Evolutionary conservation across 1,284 basidiomycete genomes (phyloP).

Genomic region (Takashimella koratensis): DNA sequence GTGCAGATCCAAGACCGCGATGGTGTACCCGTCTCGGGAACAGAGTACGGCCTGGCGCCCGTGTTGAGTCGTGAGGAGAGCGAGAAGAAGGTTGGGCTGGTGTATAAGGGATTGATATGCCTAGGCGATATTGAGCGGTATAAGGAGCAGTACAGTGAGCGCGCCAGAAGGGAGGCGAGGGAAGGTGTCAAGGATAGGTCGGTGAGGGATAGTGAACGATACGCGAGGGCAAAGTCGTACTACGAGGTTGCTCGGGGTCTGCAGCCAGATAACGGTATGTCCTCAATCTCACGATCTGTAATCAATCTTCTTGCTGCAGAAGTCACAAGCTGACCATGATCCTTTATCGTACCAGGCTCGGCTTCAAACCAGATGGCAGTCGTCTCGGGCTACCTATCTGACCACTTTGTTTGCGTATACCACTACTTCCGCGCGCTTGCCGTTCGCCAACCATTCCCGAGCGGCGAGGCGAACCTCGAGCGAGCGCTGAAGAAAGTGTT

Average conservation of each 20-base stretch:
- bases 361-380: constrained; percentile 95
- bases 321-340: neutral
- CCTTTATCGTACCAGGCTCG: constrained; percentile 68
- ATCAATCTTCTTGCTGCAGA: too few relatives aligned
- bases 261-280: constrained; percentile 62
- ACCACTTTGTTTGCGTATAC: constrained; percentile 73
- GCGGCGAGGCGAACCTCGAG: constrained; percentile 78
- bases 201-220: constrained; percentile 46
- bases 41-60: constrained; percentile 26
- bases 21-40: constrained; percentile 48
- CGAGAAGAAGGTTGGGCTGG: constrained; percentile 62
- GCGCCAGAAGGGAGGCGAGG: constrained; percentile 25
- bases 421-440: constrained; percentile 92
- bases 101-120: constrained; percentile 85
- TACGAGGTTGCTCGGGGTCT: constrained; percentile 80
- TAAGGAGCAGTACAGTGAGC: constrained; percentile 68
- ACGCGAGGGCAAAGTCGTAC: constrained; percentile 68
- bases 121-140: constrained; percentile 93
- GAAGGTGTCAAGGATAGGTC: constrained; percentile 9
- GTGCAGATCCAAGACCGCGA: constrained; percentile 25
- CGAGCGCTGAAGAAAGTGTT: constrained; percentile 65
- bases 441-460: constrained; percentile 78
- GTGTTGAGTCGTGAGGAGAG: constrained; percentile 53
- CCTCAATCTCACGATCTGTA: neutral
- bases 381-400: constrained; percentile 75